Evolutionary conservation across 1,284 basidiomycete species (phyloP).

Genomic region (Uromyces viciae-fabae): DNA sequence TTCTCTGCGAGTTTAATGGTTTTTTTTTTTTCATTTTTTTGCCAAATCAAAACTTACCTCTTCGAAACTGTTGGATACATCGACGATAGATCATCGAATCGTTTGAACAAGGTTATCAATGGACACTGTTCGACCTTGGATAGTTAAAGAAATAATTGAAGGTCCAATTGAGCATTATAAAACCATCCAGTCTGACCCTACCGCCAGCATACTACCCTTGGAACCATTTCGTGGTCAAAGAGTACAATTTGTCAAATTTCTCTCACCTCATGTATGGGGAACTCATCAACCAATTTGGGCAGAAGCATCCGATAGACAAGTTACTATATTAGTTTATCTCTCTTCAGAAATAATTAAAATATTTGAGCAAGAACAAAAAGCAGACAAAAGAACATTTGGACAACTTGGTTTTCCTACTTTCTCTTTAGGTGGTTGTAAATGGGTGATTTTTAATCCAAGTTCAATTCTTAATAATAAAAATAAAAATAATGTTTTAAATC

Average conservation of each 20-base stretch:
- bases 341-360: not conserved
- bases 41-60: too few species aligned
- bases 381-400: conserved; percentile 10
- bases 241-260: conserved; percentile 34
- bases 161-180: conserved; percentile 10
- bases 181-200: not conserved
- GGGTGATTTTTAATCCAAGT: conserved; percentile 15
- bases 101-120: too few species aligned
- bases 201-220: not conserved
- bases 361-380: conserved; percentile 27
- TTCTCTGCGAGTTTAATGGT: too few species aligned
- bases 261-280: conserved; percentile 19
- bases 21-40: too few species aligned
- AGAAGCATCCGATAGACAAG: conserved; percentile 19
- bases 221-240: conserved; percentile 9
- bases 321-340: conserved; percentile 13
- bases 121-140: conserved; percentile 35
- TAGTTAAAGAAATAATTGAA: conserved; percentile 5
- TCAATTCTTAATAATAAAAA: too few species aligned
- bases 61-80: not conserved
- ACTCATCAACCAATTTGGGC: conserved; percentile 17
- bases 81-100: too few species aligned
- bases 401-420: conserved; percentile 26
- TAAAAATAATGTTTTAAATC: not conserved
- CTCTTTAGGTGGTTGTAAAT: conserved; percentile 22